These are phyloP conservation scores for Wickerhamomyces silvicola DNA, from an alignment of 805 yeast species.

Conservation along the genomic window DNA sequence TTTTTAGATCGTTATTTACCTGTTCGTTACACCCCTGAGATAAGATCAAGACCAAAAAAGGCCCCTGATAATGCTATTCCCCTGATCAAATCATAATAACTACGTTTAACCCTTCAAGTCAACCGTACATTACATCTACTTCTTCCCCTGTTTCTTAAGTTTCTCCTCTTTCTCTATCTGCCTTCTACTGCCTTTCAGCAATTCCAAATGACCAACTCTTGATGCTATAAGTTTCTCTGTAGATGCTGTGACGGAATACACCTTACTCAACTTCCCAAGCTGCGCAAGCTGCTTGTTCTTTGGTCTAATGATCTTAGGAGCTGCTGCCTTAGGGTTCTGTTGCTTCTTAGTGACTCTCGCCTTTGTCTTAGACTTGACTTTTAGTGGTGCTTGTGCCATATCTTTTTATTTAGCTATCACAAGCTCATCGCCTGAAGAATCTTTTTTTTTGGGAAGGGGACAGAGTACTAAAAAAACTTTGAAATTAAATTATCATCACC, in stretches of 20 bases:
- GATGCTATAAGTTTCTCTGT: constrained; percentile 86
- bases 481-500: too few species aligned
- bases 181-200: constrained; percentile 86
- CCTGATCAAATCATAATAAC: too few species aligned
- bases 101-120: neutral
- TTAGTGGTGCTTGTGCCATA: constrained; percentile 78
- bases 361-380: constrained; percentile 39
- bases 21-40: constrained; percentile 11
- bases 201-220: constrained; percentile 89
- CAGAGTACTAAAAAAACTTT: too few species aligned
- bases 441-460: neutral
- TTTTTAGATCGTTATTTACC: constrained; percentile 45
- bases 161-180: constrained; percentile 61
- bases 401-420: constrained; percentile 2
- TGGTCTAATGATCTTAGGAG: constrained; percentile 68
- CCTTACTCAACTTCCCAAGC: constrained; percentile 50
- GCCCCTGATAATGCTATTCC: too few species aligned
- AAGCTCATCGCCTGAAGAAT: too few species aligned
- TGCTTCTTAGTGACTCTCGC: constrained; percentile 53
- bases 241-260: constrained; percentile 39
- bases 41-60: too few species aligned
- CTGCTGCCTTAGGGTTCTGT: constrained; percentile 58
- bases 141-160: constrained; percentile 24
- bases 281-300: constrained; percentile 49
- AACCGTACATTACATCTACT: neutral